Evolutionary conservation across 805 yeast species (phyloP), one percentile per base, ranked within the genome.

Genomic region (Wickerhamiella galacta): DNA sequence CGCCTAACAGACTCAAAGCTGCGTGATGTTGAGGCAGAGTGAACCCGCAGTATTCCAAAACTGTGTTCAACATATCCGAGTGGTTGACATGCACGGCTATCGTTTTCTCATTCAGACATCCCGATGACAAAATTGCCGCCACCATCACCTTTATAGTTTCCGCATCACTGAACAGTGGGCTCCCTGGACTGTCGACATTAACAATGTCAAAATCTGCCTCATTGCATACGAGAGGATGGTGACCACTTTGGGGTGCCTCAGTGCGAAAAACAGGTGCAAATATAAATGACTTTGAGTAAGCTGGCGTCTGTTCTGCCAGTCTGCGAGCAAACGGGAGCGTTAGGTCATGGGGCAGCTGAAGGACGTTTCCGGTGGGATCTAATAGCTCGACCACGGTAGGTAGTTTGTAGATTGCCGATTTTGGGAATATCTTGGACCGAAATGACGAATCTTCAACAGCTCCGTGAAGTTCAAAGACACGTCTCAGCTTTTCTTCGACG

Each of bases 121-220:
- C 92, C 41, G 80, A 70, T 2, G 64, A 51, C 0, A 61, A 51
- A 2, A 80, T 52, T 4, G 83, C 62, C 43, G 85, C 94, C 47
- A 77, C 85, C 22, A 81, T 63, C 1, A 82, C 79, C 42, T 78
- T 78, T 30, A 90, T 60, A 37, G 87, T 70, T 48, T 90, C 99
- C 0, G 95, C 95, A 50, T 90, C 96, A 42, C 76, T 66, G 28
- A 68, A 65, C 2, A 71, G 58, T n/a, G n/a, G n/a, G n/a, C n/a
- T n/a, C n/a, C n/a, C n/a, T n/a, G n/a, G n/a, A 7, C 66, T 51
- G 11, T 37, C 31, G 8, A 19, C 17, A 28, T 67, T 68, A 2
- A 78, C 60, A 16, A 83, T 75, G 53, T 90, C 96, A 54, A 87
- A 85, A 46, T 77, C 92, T 25, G 82, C 71, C 38, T 92, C 93